A percentile compares a stretch with the other conserved stretches of the same genome.
These are phyloP conservation scores for Achaetomium macrosporum DNA, from an alignment of 2,329 filamentous ascomycete species.

Conservation along the genomic window DNA sequence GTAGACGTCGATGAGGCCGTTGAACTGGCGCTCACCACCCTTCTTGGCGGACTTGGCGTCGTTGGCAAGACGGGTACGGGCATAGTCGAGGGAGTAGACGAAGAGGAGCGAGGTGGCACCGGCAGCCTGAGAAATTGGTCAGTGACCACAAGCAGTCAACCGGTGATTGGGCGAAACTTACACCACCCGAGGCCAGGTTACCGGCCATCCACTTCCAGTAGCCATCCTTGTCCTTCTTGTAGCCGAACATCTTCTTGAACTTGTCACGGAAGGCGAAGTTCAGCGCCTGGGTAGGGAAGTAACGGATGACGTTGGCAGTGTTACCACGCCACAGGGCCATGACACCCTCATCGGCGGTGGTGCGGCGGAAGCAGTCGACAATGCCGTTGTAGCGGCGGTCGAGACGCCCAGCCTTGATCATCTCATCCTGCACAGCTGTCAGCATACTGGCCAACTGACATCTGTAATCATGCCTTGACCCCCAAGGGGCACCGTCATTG, in stretches of 20 bases:
- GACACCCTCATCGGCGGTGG: slow-evolving; percentile 83
- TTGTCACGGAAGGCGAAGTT: slow-evolving; percentile 99
- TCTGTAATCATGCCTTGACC: background rate
- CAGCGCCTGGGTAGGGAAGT: slow-evolving; percentile 99
- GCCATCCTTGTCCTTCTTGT: slow-evolving; percentile 99
- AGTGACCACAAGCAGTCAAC: slow-evolving; percentile 1
- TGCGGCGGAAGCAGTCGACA: slow-evolving; percentile 90
- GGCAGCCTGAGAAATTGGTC: slow-evolving; percentile 56
- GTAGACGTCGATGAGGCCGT: slow-evolving; percentile 99
- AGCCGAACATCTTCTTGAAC: slow-evolving; percentile 99
- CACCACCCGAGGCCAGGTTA: slow-evolving; percentile 99
- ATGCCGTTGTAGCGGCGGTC: slow-evolving; percentile 96
- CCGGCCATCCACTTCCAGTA: slow-evolving; percentile 98
- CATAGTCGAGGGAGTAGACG: slow-evolving; percentile 99
- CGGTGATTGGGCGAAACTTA: slow-evolving; percentile 47
- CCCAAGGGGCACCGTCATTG: no score
- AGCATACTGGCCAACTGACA: slow-evolving; percentile 20
- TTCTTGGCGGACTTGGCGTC: slow-evolving; percentile 98
- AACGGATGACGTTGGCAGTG: slow-evolving; percentile 99
- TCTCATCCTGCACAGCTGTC: slow-evolving; percentile 76
- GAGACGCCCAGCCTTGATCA: slow-evolving; percentile 97
- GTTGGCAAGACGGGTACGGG: slow-evolving; percentile 99
- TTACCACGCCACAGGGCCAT: slow-evolving; percentile 98
- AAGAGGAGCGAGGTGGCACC: slow-evolving; percentile 99
- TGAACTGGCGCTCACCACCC: slow-evolving; percentile 98